phyloP scores from a whole-genome alignment of 306 rosid genomes.

The Castanea sativa region DNA sequence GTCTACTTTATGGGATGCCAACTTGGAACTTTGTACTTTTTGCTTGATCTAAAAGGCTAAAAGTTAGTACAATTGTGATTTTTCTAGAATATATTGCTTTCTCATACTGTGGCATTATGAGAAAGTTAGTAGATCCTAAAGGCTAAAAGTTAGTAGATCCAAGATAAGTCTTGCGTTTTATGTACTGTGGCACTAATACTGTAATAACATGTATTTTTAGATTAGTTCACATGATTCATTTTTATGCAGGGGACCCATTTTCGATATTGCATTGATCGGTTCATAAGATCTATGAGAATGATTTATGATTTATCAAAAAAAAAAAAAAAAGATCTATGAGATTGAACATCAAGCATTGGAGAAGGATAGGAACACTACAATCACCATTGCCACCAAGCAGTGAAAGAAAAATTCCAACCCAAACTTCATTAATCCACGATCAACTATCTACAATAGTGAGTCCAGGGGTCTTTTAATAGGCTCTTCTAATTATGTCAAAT shows the following conservation, averaged over 20 bases:
- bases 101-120: background rate
- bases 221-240: background rate
- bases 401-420: too few relatives aligned
- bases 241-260: background rate
- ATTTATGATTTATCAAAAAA: background rate
- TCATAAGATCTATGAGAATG: background rate
- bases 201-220: background rate
- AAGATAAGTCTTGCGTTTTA: background rate
- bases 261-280: background rate
- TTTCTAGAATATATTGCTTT: background rate
- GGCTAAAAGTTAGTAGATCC: background rate
- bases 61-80: background rate
- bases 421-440: too few relatives aligned
- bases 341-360: too few relatives aligned
- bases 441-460: too few relatives aligned
- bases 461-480: too few relatives aligned
- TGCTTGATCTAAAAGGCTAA: background rate
- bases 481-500: too few relatives aligned
- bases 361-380: too few relatives aligned
- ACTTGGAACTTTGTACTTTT: background rate
- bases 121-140: too few relatives aligned
- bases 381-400: too few relatives aligned
- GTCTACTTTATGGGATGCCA: background rate
- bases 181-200: background rate
- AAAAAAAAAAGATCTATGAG: background rate